Base-by-base conservation (phyloP, 495 filamentous ascomycete species). In the Xylaria palmicola region DNA sequence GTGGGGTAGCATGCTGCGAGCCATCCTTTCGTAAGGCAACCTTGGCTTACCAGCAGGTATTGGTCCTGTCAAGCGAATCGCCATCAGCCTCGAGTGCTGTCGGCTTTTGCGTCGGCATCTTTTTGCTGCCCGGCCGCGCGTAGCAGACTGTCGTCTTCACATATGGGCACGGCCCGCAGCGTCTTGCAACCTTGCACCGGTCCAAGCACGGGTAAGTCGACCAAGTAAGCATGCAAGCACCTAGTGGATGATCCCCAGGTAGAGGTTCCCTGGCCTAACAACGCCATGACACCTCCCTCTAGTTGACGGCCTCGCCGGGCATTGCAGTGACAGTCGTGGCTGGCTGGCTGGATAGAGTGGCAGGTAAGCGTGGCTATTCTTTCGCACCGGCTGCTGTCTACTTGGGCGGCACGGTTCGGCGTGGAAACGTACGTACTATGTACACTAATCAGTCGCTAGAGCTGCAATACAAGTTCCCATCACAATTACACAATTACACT, bases 1-100 rank as follows among this genome's bases (percentile, higher is more conserved):
- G 56, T 53, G 51, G 50, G 51, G 51, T 56, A 47, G 9, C 54
- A 45, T 40, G 41, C 54, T 56, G 39, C 39, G 54, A 56, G 29
- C n/a, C 29, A 43, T 43, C 54, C 41, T 47, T 39, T 51, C 48
- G 6, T 20, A 24, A 45, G 34, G 34, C 36, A 29, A 45, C 49
- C 37, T 29, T 51, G 20, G 41, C 30, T 50, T 13, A 29, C 20
- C 15, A 44, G 44, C 24, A 41, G 12, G 29, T 34, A 58, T 44
- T 39, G 44, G 45, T n/a, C 44, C 24, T 43, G 47, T 43, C 10
- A 34, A 17, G 6, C 45, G 7, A 50, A 51, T 51, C 17, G 37
- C 22, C 32, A 26, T 10, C 2, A 39, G 20, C 27, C 36, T 27
- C 26, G 37, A 54, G 6, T 32, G 22, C 15, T 8, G 15, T 36